phyloP scores from a whole-genome alignment of 768 basidiomycete species.

The Suillus subluteus region DNA sequence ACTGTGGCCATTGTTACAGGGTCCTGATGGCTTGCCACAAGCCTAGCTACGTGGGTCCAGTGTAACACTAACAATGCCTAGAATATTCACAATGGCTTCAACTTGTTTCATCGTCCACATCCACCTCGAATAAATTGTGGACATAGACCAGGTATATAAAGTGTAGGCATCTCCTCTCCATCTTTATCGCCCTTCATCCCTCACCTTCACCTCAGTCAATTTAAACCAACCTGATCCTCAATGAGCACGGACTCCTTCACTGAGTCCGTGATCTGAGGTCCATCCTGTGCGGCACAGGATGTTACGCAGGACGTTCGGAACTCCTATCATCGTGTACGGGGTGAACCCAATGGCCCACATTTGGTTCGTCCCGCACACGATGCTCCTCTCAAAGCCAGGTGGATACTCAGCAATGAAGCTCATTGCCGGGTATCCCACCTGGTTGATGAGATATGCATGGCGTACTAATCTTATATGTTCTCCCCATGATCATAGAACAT shows the following conservation, averaged over 20 bases:
- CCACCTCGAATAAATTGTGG: not conserved
- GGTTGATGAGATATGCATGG: not conserved
- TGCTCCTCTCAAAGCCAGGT: not conserved
- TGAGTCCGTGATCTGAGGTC: not conserved
- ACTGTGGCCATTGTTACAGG: not conserved
- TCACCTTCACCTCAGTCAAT: not conserved
- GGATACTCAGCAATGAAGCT: not conserved
- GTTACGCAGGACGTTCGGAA: not conserved
- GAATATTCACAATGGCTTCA: not conserved
- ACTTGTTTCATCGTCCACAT: not conserved
- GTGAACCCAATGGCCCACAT: not conserved
- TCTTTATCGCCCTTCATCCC: not conserved
- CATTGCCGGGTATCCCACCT: conserved; percentile 1
- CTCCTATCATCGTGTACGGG: no score
- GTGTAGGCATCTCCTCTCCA: not conserved
- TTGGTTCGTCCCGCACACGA: not conserved
- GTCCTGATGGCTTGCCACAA: not conserved
- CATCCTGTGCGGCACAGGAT: not conserved
- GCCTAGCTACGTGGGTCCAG: not conserved
- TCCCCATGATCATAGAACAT: conserved; percentile 6
- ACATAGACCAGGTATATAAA: not conserved
- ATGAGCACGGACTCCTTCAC: not conserved
- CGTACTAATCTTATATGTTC: not conserved
- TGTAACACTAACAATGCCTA: not conserved
- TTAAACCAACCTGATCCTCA: not conserved